Percentiles rank a stretch among this genome's conserved stretches.
These are phyloP conservation scores for Ilyonectria robusta DNA, from an alignment of 2,329 filamentous ascomycete species.

Conservation along the genomic window DNA sequence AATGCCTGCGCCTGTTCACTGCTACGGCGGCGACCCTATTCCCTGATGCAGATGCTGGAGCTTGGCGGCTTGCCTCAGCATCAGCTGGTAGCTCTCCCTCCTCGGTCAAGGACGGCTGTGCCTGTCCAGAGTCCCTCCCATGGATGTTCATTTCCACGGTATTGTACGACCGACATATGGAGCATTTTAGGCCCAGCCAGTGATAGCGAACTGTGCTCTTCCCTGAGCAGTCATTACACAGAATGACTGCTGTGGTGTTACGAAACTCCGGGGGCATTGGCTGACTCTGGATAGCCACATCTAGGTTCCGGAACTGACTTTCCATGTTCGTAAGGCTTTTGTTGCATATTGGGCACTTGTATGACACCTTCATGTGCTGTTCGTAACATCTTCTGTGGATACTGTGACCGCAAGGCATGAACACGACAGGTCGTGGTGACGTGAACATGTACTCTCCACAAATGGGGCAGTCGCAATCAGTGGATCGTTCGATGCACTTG, in stretches of 20 bases:
- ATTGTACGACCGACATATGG: conserved; percentile 78
- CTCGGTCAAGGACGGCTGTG: conserved; percentile 46
- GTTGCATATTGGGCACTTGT: conserved; percentile 97
- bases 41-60: conserved; percentile 27
- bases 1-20: conserved; percentile 55
- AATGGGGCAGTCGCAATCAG: conserved; percentile 96
- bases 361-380: conserved; percentile 89
- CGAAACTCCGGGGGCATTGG: conserved; percentile 91
- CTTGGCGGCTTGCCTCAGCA: conserved; percentile 26
- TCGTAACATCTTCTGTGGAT: conserved; percentile 93
- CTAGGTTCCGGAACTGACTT: conserved; percentile 90
- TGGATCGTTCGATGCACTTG: conserved; percentile 94
- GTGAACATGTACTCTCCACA: conserved; percentile 98
- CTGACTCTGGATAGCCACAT: conserved; percentile 87
- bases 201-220: conserved; percentile 91
- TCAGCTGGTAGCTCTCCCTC: conserved; percentile 33
- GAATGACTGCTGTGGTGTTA: conserved; percentile 84
- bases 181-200: conserved; percentile 94
- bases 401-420: conserved; percentile 96
- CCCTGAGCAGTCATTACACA: conserved; percentile 95
- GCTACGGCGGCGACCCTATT: conserved; percentile 34
- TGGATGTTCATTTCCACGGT: conserved; percentile 76
- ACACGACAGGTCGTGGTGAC: conserved; percentile 88
- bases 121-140: conserved; percentile 55
- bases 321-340: conserved; percentile 99